These are phyloP conservation scores for Iris pallida DNA, from an alignment of 116 monocot species.

Conservation along the genomic window DNA sequence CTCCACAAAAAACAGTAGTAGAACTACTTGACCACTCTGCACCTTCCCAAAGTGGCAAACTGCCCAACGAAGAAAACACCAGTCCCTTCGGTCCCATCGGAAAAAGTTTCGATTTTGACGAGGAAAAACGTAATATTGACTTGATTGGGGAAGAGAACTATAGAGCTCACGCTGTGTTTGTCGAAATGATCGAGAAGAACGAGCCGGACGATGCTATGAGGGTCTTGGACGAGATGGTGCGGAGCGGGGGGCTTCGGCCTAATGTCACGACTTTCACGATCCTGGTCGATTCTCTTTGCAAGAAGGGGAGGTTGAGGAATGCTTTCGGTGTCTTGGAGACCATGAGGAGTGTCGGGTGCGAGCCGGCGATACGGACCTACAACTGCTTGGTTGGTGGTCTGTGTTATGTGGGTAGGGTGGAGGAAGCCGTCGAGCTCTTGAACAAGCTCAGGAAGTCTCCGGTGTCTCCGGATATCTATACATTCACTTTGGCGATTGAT, in stretches of 20 bases:
- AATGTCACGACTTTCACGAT: conserved; percentile 49
- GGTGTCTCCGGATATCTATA: conserved; percentile 60
- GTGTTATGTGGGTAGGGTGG: conserved; percentile 83
- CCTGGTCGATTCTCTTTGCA: conserved; percentile 60
- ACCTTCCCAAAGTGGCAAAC: background rate
- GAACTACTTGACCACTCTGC: conserved; percentile 11
- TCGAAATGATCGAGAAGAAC: conserved; percentile 45
- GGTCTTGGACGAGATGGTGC: conserved; percentile 67
- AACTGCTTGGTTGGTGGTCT: conserved; percentile 73
- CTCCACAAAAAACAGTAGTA: conserved; percentile 3
- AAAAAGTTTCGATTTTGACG: background rate
- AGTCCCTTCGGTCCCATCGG: too few species aligned
- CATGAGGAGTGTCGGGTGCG: conserved; percentile 48
- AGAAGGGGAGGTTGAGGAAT: conserved; percentile 53
- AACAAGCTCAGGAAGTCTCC: conserved; percentile 53
- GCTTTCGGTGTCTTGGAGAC: conserved; percentile 59
- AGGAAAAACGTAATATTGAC: conserved; percentile 3
- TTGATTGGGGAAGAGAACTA: background rate
- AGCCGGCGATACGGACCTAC: conserved; percentile 61
- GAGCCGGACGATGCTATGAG: conserved; percentile 51
- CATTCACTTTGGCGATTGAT: conserved; percentile 73
- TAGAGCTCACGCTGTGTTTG: conserved; percentile 13
- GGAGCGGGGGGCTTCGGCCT: conserved; percentile 34
- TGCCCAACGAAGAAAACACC: background rate
- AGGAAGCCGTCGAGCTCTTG: conserved; percentile 59